Base-by-base conservation (phyloP, 2,329 filamentous ascomycete species). In the Claviceps spartinae region DNA sequence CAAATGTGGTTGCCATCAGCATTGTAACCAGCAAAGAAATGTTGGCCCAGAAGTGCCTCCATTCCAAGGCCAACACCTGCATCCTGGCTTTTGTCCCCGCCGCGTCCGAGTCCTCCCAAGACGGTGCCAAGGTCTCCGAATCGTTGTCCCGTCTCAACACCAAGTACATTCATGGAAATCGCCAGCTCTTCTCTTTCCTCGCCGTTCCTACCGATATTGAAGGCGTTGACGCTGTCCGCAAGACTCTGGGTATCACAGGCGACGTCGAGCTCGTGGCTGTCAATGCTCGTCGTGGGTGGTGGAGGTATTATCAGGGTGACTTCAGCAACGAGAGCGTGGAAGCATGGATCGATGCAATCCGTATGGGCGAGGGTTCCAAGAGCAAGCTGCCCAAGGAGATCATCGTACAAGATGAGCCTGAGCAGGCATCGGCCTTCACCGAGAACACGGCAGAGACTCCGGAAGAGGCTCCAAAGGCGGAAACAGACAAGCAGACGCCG, bases 281-380 rank as follows among this genome's bases (percentile, higher is more conserved):
- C 54, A 96, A 96, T 66, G 85, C 80, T 36, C 88, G 90, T 61
- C 82, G 89, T 51, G 77, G 79, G 43, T 98, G 93, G 93, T 94
- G 83, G 79, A 84, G 85, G 61, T 79, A 77, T 53, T 93, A 87
- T 65, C 70, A 79, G 47, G 80, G 77, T 2, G 71, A 77, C 44
- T 82, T 81, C 45, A 79, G 77, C 51, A 63, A 74, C 24, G 72
- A 77, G 51, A 78, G 76, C 26, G 72, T 98, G 34, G 88, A 95
- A 70, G 72, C 73, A 55, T 98, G 91, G 88, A 80, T 98, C 54
- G 93, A 98, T 62, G 77, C 80, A n/a, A 88, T 97, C 56, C 83
- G 88, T 40, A 77, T 98, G 74, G 88, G 90, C 50, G 91, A 97
- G 63, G 86, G 88, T 2, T 71, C 77, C 54, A 96, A 91, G 75